Base-by-base conservation (phyloP, 305 asterid species). In the Fraxinus sp. region DNA sequence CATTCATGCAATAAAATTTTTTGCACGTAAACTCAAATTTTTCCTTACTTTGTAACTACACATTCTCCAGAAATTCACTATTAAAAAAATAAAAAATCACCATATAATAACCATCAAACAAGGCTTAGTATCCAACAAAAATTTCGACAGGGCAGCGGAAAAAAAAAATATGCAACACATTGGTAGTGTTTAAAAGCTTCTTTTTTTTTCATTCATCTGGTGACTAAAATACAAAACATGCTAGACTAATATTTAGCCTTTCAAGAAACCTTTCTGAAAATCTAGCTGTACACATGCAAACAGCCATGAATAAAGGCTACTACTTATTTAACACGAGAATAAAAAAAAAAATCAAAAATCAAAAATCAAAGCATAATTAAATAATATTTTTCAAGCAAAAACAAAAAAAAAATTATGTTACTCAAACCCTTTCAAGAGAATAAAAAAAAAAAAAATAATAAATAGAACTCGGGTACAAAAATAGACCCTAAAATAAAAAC, bases 401-500 rank as follows among this genome's bases (percentile, higher is more conserved):
- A n/a, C n/a, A n/a, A 37, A 37, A 7, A 35, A 35, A 35, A 5
- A 35, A 2, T 36, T 37, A 2, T 37, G 11, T 7, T 37, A 37
- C 43, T 59, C 80, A 11, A 49, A 39, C 78, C 83, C 49, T 71
- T 75, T 81, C 57, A 57, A 52, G 62, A 52, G 30, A 26, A 26
- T 26, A 26, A 26, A 26, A 52, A 52, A 49, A 2, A 43, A 32
- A 30, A 0, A 32, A 32, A 32, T 32, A 32, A n/a, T n/a, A 11
- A 43, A 43, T 10, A 10, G 5, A 43, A 11, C 13, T 43, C n/a
- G 16, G n/a, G 13, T 14, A 49, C 18, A 46, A 11, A 74, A 0
- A 62, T 10, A 49, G 37, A 22, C 6, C 73, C 18, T 14, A 81
- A 36, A 74, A 66, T 74, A 66, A 64, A 55, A 55, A 52, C 5